Base-by-base conservation (phyloP, 805 yeast species). In the Kodamaea hsintzibuensis region DNA sequence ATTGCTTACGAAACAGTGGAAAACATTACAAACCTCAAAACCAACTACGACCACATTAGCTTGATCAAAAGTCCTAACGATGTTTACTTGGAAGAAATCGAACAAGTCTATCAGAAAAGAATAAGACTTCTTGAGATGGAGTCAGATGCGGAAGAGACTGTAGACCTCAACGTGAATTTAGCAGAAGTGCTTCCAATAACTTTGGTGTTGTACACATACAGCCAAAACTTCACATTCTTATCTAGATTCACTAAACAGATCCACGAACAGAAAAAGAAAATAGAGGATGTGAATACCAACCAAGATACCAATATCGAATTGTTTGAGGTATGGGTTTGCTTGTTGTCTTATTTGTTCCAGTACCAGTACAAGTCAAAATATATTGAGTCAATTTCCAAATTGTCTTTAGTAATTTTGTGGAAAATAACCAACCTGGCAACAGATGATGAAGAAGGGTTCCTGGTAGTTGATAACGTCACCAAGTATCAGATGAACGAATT, bases 281-380 rank as follows among this genome's bases (percentile, higher is more conserved):
- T 49, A 10, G 66, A 62, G 44, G 62, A 58, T 42, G 27, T 56
- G 2, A 49, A 52, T 13, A 55, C 55, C 8, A 47, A 52, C 2
- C 54, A 62, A 14, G 60, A 60, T 27, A 53, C 17, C 8, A 39
- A 45, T 7, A 51, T 65, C 19, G 66, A 64, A 57, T 54, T 59
- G 54, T 52, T 59, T n/a, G 73, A 68, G 19, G 50, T 71, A 22
- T 72, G 77, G 74, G 58, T 76, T n/a, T 67, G 75, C 48, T 61
- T 72, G 13, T 56, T 70, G 19, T 75, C 80, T 0, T 76, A 73
- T 51, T 63, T 69, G 22, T 68, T 67, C 53, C 77, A 72, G 47
- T 73, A 74, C 55, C 79, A 76, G 54, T 69, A 70, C 57, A 63
- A 60, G 40, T 62, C 72, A 1, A 50, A 56, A 4, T 56, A 55